These are phyloP conservation scores for Penicillium angulare DNA, from an alignment of 495 filamentous ascomycete genomes.

Conservation along the genomic window DNA sequence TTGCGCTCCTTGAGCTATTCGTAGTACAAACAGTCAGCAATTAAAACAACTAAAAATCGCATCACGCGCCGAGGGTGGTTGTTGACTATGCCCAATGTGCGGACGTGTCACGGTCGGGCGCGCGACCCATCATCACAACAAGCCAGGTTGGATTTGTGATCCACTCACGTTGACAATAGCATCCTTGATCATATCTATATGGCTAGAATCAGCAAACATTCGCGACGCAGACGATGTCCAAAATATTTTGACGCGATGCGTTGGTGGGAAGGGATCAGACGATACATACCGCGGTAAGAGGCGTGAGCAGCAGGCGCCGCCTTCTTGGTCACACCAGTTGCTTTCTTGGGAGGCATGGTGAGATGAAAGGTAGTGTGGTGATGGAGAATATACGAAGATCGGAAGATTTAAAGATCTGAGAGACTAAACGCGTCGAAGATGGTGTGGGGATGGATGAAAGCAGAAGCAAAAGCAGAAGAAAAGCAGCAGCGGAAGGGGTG, in stretches of 20 bases:
- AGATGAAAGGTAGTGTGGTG: constrained; percentile 11
- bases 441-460: constrained; percentile 14
- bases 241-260: constrained; percentile 41
- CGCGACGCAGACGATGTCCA: constrained; percentile 39
- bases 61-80: constrained; percentile 14
- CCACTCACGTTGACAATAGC: constrained; percentile 64
- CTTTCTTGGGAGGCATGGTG: constrained; percentile 57
- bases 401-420: background rate
- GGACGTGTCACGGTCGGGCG: constrained; percentile 48
- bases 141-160: constrained; percentile 33
- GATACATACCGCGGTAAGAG: constrained; percentile 61
- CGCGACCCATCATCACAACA: constrained; percentile 36
- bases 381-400: constrained; percentile 15
- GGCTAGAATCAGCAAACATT: constrained; percentile 45
- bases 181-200: constrained; percentile 67
- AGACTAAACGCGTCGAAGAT: constrained; percentile 6
- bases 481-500: constrained; percentile 39
- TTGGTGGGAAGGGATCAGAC: constrained; percentile 40
- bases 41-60: constrained; percentile 6
- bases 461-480: constrained; percentile 16
- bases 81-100: constrained; percentile 18
- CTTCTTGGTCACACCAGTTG: constrained; percentile 49
- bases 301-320: constrained; percentile 49
- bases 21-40: constrained; percentile 35
- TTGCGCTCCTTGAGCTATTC: constrained; percentile 64